A percentile compares a stretch with the other conserved stretches of the same genome.
Conservation (phyloP, 129 eudicot genomes). For the Cynara cardunculus region DNA sequence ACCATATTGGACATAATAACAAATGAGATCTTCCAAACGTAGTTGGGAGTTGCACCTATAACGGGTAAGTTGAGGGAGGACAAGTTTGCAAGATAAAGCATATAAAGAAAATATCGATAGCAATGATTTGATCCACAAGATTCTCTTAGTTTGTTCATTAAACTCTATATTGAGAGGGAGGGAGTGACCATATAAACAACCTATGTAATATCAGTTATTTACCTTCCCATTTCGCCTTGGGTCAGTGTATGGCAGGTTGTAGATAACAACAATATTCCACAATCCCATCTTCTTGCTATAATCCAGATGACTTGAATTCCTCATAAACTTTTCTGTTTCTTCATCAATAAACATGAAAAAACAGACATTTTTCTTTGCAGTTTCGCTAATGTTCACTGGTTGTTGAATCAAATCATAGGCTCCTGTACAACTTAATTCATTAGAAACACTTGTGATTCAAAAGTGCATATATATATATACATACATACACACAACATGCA, state of each 20-base stretch:
- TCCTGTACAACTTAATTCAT: slow-evolving; percentile 39
- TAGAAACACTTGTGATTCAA: slow-evolving; percentile 7
- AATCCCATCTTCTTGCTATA: slow-evolving; percentile 53
- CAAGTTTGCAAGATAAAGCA: too few species aligned
- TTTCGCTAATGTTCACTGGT: slow-evolving; percentile 62
- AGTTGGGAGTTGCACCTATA: too few species aligned
- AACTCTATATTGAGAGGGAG: not conserved
- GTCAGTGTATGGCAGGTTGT: slow-evolving; percentile 67
- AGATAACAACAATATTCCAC: slow-evolving; percentile 68
- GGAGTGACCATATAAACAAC: not conserved
- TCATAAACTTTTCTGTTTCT: slow-evolving; percentile 62
- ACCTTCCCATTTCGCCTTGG: slow-evolving; percentile 88
- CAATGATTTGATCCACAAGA: not conserved
- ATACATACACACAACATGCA: not conserved
- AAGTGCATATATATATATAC: not conserved
- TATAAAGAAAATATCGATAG: too few species aligned
- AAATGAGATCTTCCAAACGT: too few species aligned
- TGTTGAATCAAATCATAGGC: slow-evolving; percentile 68
- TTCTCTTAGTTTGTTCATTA: not conserved
- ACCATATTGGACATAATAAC: too few species aligned
- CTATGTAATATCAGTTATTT: not conserved
- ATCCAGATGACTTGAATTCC: slow-evolving; percentile 44
- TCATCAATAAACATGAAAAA: slow-evolving; percentile 80
- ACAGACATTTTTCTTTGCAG: slow-evolving; percentile 53
- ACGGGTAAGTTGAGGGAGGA: too few species aligned